phyloP scores from a whole-genome alignment of 202 grass and related monocot species.

The Panicum virgatum region DNA sequence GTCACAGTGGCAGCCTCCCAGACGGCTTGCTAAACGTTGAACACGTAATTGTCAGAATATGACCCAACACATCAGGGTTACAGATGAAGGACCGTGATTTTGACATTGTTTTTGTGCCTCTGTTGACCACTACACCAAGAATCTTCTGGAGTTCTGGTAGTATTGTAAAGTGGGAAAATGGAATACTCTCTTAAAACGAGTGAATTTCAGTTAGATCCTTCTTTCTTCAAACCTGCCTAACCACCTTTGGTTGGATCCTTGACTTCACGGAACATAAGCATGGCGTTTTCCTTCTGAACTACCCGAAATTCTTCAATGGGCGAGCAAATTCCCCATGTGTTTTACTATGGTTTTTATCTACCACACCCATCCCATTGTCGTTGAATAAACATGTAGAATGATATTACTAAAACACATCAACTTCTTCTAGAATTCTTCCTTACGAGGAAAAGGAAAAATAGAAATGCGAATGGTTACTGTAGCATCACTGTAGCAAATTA shows the following conservation, averaged over 20 bases:
- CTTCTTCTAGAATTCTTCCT: constrained; percentile 25
- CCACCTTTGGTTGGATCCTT: background rate
- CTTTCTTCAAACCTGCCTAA: background rate
- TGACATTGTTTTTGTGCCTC: background rate
- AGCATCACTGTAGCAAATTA: too few relatives aligned
- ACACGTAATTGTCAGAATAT: background rate
- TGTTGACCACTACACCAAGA: background rate
- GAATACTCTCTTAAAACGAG: background rate
- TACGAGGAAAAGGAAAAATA: background rate
- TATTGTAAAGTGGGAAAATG: background rate
- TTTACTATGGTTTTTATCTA: background rate
- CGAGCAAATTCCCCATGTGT: background rate
- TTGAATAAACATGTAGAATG: background rate
- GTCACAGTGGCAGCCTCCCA: background rate
- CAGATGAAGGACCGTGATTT: background rate
- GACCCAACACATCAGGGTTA: background rate
- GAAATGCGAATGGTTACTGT: too few relatives aligned
- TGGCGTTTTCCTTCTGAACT: background rate
- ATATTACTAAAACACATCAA: background rate
- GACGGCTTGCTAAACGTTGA: background rate
- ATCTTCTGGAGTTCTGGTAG: background rate
- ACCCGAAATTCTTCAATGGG: background rate
- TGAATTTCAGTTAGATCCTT: background rate
- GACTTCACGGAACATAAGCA: background rate
- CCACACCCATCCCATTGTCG: background rate